phyloP scores from a whole-genome alignment of 2,329 filamentous ascomycete genomes.

The Colletotrichum lupini region DNA sequence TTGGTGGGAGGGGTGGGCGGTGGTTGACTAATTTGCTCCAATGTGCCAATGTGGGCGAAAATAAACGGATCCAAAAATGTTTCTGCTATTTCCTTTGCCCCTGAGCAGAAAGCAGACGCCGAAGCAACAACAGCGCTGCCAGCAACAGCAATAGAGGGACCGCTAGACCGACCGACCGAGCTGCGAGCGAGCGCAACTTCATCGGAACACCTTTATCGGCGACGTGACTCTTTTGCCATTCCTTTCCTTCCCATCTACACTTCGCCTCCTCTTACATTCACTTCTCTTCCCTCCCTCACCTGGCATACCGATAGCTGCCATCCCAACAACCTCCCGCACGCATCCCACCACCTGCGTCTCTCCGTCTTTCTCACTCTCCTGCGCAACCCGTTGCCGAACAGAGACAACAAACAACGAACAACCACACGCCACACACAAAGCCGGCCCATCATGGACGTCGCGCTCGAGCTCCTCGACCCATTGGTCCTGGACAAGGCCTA shows the following conservation, averaged over 20 bases:
- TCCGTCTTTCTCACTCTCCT: too few species aligned
- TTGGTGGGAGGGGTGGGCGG: neutral
- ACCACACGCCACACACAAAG: neutral
- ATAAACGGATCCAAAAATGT: neutral
- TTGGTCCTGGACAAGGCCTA: constrained; percentile 54
- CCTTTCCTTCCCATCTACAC: neutral
- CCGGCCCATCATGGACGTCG: constrained; percentile 48
- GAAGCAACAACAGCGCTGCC: neutral
- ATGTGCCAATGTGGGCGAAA: neutral
- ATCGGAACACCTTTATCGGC: neutral
- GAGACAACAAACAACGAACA: neutral
- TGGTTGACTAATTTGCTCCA: neutral
- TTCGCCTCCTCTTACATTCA: neutral
- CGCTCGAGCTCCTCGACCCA: constrained; percentile 54
- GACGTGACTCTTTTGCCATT: neutral
- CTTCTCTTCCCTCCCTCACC: too few species aligned
- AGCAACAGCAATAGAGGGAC: neutral
- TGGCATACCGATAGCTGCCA: neutral
- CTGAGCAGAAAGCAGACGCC: neutral
- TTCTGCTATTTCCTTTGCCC: neutral
- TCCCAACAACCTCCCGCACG: neutral
- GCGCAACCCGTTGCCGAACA: neutral
- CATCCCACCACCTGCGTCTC: neutral
- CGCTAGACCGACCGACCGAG: neutral
- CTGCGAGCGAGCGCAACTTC: constrained; percentile 4